Percentiles rank a stretch among this genome's conserved stretches.
Evolutionary conservation across 2,329 filamentous ascomycete species (phyloP).

Genomic region (Phaeosphaeriaceae sp.): DNA sequence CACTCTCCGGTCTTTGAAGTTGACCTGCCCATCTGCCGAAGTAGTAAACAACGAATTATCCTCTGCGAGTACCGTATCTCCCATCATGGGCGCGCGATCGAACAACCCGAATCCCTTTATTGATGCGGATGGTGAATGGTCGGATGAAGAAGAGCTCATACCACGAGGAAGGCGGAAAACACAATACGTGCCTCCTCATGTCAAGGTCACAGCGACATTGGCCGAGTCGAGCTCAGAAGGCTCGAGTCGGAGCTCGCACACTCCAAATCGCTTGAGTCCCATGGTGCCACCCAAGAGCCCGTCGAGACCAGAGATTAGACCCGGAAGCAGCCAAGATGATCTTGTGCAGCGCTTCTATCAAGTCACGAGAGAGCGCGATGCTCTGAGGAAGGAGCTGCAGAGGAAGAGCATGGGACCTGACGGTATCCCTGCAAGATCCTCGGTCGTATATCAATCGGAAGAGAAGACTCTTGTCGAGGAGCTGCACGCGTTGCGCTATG

Average conservation of each 20-base stretch:
- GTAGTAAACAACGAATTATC: slow-evolving; percentile 30
- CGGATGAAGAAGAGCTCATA: slow-evolving; percentile 47
- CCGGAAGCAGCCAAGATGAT: slow-evolving; percentile 46
- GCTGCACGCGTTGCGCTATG: slow-evolving; percentile 41
- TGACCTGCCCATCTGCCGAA: slow-evolving; percentile 48
- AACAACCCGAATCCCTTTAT: slow-evolving; percentile 36
- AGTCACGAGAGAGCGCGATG: slow-evolving; percentile 48
- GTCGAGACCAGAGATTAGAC: slow-evolving; percentile 40
- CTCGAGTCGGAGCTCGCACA: slow-evolving; percentile 24
- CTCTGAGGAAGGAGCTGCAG: slow-evolving; percentile 46
- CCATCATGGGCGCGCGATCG: slow-evolving; percentile 18
- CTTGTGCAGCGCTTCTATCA: slow-evolving; percentile 48
- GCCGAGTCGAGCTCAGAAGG: slow-evolving; percentile 36
- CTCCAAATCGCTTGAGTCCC: slow-evolving; percentile 29
- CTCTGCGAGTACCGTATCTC: slow-evolving; percentile 24
- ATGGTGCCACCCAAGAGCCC: slow-evolving; percentile 46
- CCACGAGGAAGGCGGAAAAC: slow-evolving; percentile 38
- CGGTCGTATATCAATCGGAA: slow-evolving; percentile 43
- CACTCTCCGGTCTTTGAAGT: slow-evolving; percentile 45
- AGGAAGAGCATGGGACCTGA: slow-evolving; percentile 41
- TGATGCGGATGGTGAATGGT: slow-evolving; percentile 46
- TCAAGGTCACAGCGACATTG: slow-evolving; percentile 29
- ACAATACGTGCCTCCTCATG: slow-evolving; percentile 38
- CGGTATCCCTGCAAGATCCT: slow-evolving; percentile 34
- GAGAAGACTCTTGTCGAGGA: slow-evolving; percentile 48